Base-by-base conservation (phyloP, 768 basidiomycete species). In the Amanita polypyramis region DNA sequence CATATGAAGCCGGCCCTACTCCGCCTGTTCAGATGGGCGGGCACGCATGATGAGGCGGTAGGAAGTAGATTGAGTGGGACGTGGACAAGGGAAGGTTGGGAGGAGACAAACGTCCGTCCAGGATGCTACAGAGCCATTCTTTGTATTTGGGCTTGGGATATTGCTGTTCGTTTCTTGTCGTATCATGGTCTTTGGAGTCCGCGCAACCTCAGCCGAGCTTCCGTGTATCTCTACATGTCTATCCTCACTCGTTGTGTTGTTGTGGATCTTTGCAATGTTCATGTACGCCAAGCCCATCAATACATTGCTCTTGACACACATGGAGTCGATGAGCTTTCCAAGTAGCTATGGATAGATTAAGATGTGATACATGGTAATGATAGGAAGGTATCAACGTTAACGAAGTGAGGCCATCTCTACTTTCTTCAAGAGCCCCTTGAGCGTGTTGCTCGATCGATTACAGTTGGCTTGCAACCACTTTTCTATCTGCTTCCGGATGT, bases 351-450 rank as follows among this genome's bases (percentile, higher is more conserved):
- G 49, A 57, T 29, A 15, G 42, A 40, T 27, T 51, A 49, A 43
- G 48, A 47, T 43, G 38, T 42, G 33, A 53, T 39, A 12, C 23
- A 43, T 42, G 45, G 21, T 47, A 32, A 25, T 44, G 46, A 34
- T 47, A 36, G n/a, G n/a, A n/a, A n/a, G 19, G 27, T 41, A 36
- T 40, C 40, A 17, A 43, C 45, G 38, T 53, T 55, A 49, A 58
- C 52, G 54, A 59, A 54, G 52, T 57, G 69, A 75, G 2, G 77
- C 74, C 47, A 82, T 60, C 59, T 86, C 83, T 9, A 91, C 76
- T 67, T 88, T 90, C 72, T 89, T 90, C 58, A 92, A 62, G 54
- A 92, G 62, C 0, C 82, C 84, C 62, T 89, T 90, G 55, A 92
- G 65, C 12, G 82, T 85, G 53, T 80, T 82, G 56, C 81, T 85